Evolutionary conservation across 192 early-diverging fungal species (phyloP).

Genomic region (Linderina pennispora): DNA sequence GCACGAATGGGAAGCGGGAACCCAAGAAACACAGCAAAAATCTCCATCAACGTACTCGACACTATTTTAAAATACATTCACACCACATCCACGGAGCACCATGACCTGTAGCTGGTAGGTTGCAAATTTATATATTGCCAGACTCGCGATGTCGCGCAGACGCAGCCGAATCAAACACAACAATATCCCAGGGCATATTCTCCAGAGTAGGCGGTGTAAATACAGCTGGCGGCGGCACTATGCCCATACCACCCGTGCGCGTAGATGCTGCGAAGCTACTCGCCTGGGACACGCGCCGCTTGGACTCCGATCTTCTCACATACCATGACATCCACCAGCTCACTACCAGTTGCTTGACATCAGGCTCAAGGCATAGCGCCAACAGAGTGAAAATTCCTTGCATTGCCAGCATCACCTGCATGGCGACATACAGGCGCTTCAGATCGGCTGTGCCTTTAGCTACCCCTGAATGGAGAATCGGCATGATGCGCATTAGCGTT

Average conservation of each 20-base stretch:
- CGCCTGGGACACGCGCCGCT: too few species aligned
- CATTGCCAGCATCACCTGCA: slow-evolving; percentile 22
- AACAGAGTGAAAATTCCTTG: slow-evolving; percentile 23
- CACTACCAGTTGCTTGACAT: slow-evolving; percentile 3
- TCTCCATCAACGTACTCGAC: too few species aligned
- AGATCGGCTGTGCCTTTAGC: slow-evolving; percentile 2
- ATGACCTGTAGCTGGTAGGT: too few species aligned
- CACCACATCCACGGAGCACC: too few species aligned
- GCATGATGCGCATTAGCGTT: slow-evolving; percentile 12
- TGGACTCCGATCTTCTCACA: background rate
- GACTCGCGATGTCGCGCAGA: too few species aligned
- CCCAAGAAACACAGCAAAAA: too few species aligned
- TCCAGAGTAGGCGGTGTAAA: background rate
- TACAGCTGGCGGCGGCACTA: too few species aligned
- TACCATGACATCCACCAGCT: slow-evolving; percentile 2
- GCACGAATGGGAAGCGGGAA: too few species aligned
- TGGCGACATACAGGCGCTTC: slow-evolving; percentile 15
- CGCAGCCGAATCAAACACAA: background rate
- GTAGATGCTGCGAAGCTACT: too few species aligned
- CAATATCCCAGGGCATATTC: slow-evolving; percentile 16
- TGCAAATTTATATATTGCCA: too few species aligned
- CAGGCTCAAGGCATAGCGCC: slow-evolving; percentile 17
- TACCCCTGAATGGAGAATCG: slow-evolving; percentile 5
- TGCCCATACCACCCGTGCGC: too few species aligned
- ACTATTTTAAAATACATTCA: too few species aligned